Evolutionary conservation across 2,329 filamentous ascomycete genomes (phyloP).

Genomic region (Plenodomus lindquistii): DNA sequence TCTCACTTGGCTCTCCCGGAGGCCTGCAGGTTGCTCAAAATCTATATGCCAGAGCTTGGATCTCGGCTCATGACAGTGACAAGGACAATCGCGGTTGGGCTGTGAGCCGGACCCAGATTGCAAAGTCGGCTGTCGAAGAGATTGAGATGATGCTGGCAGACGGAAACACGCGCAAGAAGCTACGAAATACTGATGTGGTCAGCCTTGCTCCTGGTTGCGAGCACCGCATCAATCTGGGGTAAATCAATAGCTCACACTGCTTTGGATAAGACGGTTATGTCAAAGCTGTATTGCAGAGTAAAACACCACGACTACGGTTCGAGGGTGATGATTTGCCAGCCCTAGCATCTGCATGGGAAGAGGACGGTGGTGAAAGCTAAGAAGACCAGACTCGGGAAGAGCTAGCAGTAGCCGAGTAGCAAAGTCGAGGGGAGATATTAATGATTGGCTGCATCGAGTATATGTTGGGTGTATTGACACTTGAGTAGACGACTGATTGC

Average conservation of each 20-base stretch:
- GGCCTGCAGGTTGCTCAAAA: slow-evolving; percentile 61
- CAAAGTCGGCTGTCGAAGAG: slow-evolving; percentile 34
- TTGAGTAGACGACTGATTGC: no score
- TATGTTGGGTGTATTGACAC: no score
- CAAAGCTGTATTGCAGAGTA: not conserved
- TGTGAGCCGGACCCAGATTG: slow-evolving; percentile 55
- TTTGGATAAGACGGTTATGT: not conserved
- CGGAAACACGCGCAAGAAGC: slow-evolving; percentile 11
- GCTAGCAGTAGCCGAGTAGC: no score
- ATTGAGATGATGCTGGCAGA: slow-evolving; percentile 34
- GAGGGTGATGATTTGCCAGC: no score
- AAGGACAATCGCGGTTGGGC: slow-evolving; percentile 60
- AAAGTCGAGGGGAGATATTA: no score
- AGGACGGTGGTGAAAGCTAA: no score
- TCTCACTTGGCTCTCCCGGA: slow-evolving; percentile 60
- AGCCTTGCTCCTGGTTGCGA: slow-evolving; percentile 25
- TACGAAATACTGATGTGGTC: slow-evolving; percentile 21
- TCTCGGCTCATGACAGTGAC: slow-evolving; percentile 64
- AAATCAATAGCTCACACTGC: not conserved
- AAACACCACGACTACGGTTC: not conserved
- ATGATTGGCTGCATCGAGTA: no score
- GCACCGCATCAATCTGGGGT: slow-evolving; percentile 5
- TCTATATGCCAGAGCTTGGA: slow-evolving; percentile 61
- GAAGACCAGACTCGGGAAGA: no score
- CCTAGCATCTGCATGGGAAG: no score